Base-by-base conservation (phyloP, 495 filamentous ascomycete species). In the Xylaria castorea region DNA sequence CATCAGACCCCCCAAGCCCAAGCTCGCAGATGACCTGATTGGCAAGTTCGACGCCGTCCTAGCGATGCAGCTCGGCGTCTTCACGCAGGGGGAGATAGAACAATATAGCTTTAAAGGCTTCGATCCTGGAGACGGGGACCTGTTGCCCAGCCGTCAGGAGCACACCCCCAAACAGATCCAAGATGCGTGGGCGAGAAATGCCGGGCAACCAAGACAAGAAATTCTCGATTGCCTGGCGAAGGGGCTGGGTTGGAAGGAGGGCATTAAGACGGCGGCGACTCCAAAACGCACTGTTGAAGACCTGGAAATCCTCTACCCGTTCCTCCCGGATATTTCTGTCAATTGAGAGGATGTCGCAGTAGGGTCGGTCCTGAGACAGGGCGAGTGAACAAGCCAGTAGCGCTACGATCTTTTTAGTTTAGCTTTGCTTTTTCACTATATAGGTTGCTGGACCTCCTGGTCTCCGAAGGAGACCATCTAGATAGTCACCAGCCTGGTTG, bases 161-260 rank as follows among this genome's bases (percentile, higher is more conserved):
- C 44, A 48, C 14, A 48, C 44, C 44, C 44, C 44, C 44, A 48
- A 48, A 48, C 44, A 16, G 44, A 48, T 48, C 44, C 44, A 48
- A 48, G 44, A 48, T 48, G 44, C 44, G 44, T 48, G 5, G 44
- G 12, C 44, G 44, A 48, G 12, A 48, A 48, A 48, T 48, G 44
- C 44, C 44, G 44, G 12, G 44, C 44, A 48, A 48, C 44, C 44
- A 48, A 48, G 44, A 48, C 44, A 48, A 48, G 44, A 48, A 48
- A 48, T 48, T 48, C 44, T 48, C 44, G 44, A 48, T 48, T 48
- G 44, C 44, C 44, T 48, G 44, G 44, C 44, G 44, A 48, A 48
- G 44, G 44, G 44, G 44, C 44, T 48, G 12, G 44, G 44, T 48
- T 48, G 44, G 44, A 48, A 48, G 44, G 44, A 48, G 44, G 44